phyloP scores from a whole-genome alignment of 306 rosid species.

The Cicer yamashitae region DNA sequence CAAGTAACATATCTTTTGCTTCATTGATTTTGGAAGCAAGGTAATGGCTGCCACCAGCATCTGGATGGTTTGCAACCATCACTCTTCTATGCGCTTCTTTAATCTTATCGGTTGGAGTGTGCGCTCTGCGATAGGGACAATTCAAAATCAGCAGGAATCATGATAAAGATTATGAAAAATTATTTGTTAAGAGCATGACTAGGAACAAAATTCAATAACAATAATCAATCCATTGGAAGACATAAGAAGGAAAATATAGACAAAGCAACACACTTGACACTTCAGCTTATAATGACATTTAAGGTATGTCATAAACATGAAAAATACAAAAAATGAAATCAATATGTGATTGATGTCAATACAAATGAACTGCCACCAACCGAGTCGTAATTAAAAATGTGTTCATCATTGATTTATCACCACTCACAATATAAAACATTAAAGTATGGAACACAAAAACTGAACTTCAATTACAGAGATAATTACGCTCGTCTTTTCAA shows the following conservation, averaged over 20 bases:
- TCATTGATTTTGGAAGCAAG: slow-evolving; percentile 93
- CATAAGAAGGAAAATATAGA: neutral
- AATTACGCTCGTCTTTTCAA: neutral
- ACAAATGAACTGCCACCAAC: neutral
- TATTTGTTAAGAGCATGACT: neutral
- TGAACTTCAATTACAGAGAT: neutral
- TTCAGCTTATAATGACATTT: slow-evolving; percentile 2
- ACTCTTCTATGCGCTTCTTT: slow-evolving; percentile 93
- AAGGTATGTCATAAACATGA: neutral
- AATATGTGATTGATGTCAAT: neutral
- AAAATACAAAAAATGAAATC: neutral
- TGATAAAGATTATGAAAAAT: neutral
- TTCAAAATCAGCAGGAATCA: slow-evolving; percentile 38
- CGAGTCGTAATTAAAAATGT: neutral
- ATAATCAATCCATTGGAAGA: neutral
- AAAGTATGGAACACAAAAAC: no score
- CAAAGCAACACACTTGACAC: neutral
- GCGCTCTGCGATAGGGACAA: slow-evolving; percentile 52
- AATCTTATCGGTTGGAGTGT: slow-evolving; percentile 67
- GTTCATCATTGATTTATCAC: neutral
- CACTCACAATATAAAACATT: neutral
- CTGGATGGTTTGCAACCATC: slow-evolving; percentile 98
- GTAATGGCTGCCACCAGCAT: slow-evolving; percentile 95
- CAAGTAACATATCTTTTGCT: slow-evolving; percentile 79
- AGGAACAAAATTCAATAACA: slow-evolving; percentile 6